Conservation (phyloP, 768 basidiomycete species). For the Tulasnella sp. region DNA sequence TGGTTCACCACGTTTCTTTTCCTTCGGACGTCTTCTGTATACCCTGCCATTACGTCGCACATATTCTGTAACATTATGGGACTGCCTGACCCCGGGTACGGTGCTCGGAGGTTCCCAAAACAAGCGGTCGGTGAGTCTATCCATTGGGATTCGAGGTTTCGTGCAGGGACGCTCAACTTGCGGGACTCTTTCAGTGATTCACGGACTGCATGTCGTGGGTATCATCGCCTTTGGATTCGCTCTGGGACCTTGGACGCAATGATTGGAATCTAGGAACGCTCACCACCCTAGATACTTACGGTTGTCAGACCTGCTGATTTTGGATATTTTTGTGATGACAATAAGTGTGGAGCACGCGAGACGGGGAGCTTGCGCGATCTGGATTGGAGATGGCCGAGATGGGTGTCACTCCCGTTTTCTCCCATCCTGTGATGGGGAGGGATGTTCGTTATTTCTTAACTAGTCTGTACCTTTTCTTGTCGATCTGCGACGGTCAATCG, state of each 20-base stretch:
- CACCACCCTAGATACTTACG: background rate
- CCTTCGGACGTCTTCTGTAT: slow-evolving; percentile 64
- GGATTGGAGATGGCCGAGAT: no score
- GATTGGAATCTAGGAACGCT: background rate
- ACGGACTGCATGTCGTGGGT: slow-evolving; percentile 44
- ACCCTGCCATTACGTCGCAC: slow-evolving; percentile 70
- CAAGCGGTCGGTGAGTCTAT: slow-evolving; percentile 38
- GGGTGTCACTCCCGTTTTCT: no score
- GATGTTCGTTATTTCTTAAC: no score
- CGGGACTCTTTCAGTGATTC: slow-evolving; percentile 35
- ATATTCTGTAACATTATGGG: slow-evolving; percentile 95
- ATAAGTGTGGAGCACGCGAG: no score
- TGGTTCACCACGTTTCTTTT: slow-evolving; percentile 79
- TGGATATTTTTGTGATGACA: no score
- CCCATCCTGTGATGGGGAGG: no score
- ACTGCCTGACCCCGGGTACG: slow-evolving; percentile 53
- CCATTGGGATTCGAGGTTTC: slow-evolving; percentile 12
- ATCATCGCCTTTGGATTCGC: slow-evolving; percentile 44
- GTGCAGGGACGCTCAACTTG: slow-evolving; percentile 1
- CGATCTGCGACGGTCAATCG: background rate
- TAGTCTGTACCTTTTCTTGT: no score
- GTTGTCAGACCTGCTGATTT: no score
- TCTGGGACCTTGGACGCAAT: slow-evolving; percentile 35
- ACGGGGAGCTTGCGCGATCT: no score
- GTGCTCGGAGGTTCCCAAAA: slow-evolving; percentile 42